Evolutionary conservation across 1,139 yeast species (phyloP).

Genomic region (Magnusiomyces fungicola): DNA sequence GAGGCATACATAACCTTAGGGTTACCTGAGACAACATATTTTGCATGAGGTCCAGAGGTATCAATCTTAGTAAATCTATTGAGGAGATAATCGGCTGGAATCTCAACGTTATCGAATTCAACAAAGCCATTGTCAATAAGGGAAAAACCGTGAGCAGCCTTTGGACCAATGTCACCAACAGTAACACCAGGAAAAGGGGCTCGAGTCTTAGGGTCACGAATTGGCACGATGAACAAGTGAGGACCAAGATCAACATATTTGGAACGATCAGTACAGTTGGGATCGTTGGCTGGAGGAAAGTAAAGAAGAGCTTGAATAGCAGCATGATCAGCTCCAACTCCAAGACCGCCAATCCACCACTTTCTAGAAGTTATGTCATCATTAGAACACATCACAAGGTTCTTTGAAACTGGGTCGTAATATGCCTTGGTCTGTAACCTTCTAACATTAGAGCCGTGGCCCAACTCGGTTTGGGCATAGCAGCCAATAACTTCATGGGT

Average conservation of each 20-base stretch:
- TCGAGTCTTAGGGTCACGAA: slow-evolving; percentile 55
- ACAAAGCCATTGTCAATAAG: slow-evolving; percentile 71
- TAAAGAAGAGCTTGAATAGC: slow-evolving; percentile 62
- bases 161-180: slow-evolving; percentile 74
- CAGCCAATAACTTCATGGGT: slow-evolving; percentile 40
- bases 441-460: slow-evolving; percentile 77
- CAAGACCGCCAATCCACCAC: slow-evolving; percentile 92
- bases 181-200: slow-evolving; percentile 60
- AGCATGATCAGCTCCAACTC: slow-evolving; percentile 69
- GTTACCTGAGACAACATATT: slow-evolving; percentile 59
- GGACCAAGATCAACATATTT: slow-evolving; percentile 53
- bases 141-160: slow-evolving; percentile 48
- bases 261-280: background rate
- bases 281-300: slow-evolving; percentile 34
- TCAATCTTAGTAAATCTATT: slow-evolving; percentile 57
- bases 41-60: slow-evolving; percentile 42
- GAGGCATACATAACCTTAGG: slow-evolving; percentile 65
- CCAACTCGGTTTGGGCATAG: slow-evolving; percentile 78
- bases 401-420: slow-evolving; percentile 48
- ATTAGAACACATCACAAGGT: slow-evolving; percentile 31
- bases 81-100: slow-evolving; percentile 66
- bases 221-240: slow-evolving; percentile 70
- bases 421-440: slow-evolving; percentile 72
- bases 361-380: slow-evolving; percentile 40
- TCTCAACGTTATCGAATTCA: slow-evolving; percentile 59